Percentiles rank a stretch among this genome's conserved stretches.
Conservation (phyloP, 2,329 filamentous ascomycete genomes). For the Pseudogymnoascus sp. region DNA sequence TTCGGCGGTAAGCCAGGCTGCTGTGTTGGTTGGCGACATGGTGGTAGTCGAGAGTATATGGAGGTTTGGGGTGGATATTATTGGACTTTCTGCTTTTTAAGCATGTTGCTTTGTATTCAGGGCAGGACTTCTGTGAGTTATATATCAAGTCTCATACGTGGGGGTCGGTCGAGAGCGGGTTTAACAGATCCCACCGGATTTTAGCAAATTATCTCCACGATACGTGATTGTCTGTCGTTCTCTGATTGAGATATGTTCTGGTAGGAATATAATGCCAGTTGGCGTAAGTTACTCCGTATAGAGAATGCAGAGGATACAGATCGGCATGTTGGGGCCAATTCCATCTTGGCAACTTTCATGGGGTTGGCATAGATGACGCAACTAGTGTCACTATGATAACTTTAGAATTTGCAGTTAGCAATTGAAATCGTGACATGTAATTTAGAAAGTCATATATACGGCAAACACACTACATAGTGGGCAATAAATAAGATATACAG, state of each 20-base stretch:
- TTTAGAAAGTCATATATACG: background rate
- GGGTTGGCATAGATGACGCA: background rate
- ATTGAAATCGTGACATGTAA: background rate
- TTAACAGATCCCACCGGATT: background rate
- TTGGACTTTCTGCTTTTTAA: background rate
- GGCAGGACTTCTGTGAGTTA: background rate
- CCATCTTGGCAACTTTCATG: background rate
- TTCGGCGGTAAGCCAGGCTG: conserved; percentile 21
- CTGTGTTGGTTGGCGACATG: conserved; percentile 15
- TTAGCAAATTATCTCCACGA: conserved; percentile 3
- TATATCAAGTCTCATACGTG: background rate
- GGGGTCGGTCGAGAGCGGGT: background rate
- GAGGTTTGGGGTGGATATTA: background rate
- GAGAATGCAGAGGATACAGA: background rate
- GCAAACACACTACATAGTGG: background rate
- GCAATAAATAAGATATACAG: background rate
- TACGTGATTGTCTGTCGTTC: background rate
- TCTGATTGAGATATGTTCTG: background rate
- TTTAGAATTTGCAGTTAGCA: background rate
- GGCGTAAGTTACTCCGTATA: background rate
- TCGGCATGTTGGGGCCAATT: background rate
- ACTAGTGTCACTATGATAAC: background rate
- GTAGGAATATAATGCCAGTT: background rate
- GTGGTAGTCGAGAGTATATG: background rate
- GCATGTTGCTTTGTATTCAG: background rate